Conservation (phyloP, 495 filamentous ascomycete species). For the Cryomyces minteri region DNA sequence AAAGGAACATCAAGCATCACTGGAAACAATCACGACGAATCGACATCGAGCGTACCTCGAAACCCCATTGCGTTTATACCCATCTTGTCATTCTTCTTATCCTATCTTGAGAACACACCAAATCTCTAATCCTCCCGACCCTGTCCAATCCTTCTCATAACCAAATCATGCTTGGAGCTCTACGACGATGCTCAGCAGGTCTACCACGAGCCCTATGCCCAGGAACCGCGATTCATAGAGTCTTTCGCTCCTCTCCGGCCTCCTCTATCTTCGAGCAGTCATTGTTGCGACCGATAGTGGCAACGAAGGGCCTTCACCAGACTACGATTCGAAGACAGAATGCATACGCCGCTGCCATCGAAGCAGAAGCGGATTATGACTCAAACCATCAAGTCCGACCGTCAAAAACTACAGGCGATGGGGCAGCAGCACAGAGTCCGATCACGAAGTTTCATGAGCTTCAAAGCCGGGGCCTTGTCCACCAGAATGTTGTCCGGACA, state of each 20-base stretch:
- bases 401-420: slow-evolving; percentile 1
- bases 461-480: slow-evolving; percentile 37
- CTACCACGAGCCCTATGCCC: slow-evolving; percentile 13
- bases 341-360: slow-evolving; percentile 3
- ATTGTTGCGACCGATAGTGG: neutral
- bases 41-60: no score
- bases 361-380: neutral
- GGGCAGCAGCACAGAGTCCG: slow-evolving; percentile 3
- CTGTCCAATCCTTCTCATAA: no score
- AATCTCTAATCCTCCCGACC: no score
- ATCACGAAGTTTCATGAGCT: slow-evolving; percentile 59
- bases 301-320: slow-evolving; percentile 5
- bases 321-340: slow-evolving; percentile 6
- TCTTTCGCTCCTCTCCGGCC: neutral
- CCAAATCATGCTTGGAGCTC: slow-evolving; percentile 12
- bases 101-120: no score
- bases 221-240: no score
- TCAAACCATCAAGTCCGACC: neutral
- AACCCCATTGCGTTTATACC: no score
- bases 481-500: slow-evolving; percentile 42
- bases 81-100: no score
- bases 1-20: no score
- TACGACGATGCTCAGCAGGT: slow-evolving; percentile 18
- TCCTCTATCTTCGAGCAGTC: neutral
- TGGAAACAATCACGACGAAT: no score